A percentile compares a stretch with the other conserved stretches of the same genome.
Evolutionary conservation across 306 rosid species (phyloP).

Genomic region (Rubus idaeus): DNA sequence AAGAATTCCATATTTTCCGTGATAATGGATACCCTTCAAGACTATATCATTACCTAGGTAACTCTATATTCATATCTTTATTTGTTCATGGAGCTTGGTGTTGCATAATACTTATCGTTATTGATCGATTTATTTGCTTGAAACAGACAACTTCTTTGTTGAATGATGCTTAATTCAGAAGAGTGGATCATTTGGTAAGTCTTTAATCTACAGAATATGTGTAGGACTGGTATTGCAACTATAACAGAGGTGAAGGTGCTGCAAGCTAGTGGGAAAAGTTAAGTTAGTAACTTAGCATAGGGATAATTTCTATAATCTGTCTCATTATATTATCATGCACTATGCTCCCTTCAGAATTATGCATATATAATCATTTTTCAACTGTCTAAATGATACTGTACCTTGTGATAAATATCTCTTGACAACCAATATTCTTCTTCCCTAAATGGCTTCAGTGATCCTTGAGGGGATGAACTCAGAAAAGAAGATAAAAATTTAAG

Average conservation of each 20-base stretch:
- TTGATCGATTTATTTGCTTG: not conserved
- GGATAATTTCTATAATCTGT: too few species aligned
- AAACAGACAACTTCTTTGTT: constrained; percentile 5
- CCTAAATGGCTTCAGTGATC: too few species aligned
- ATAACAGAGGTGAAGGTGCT: not conserved
- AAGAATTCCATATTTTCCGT: not conserved
- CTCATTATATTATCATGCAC: too few species aligned
- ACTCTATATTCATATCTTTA: not conserved
- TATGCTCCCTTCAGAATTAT: too few species aligned
- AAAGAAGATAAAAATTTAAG: too few species aligned
- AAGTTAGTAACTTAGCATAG: too few species aligned
- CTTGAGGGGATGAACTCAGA: too few species aligned
- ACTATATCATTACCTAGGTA: constrained; percentile 4
- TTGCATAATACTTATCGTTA: not conserved
- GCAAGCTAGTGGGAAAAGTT: not conserved
- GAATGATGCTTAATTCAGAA: not conserved
- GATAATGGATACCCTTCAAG: not conserved
- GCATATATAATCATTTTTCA: too few species aligned
- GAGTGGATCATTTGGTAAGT: not conserved
- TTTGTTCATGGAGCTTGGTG: not conserved
- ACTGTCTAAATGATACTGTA: too few species aligned
- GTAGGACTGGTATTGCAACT: not conserved
- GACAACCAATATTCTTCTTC: too few species aligned
- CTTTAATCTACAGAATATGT: too few species aligned
- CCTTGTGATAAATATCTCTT: too few species aligned